phyloP scores from a whole-genome alignment of 148 eudicot genomes.

The Camellia sinensis region DNA sequence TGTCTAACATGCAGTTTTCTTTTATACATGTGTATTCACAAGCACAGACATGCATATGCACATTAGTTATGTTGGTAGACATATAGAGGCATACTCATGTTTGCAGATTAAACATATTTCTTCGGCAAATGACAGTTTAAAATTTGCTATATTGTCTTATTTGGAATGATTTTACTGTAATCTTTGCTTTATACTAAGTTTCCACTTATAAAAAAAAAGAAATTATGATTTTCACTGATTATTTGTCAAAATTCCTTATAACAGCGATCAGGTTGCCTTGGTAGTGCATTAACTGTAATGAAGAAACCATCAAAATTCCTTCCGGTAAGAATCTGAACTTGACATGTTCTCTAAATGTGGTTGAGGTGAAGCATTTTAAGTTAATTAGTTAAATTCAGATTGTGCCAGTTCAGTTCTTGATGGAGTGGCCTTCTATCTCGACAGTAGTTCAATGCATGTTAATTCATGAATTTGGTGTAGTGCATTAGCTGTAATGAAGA shows the following conservation, averaged over 20 bases:
- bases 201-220: too few species aligned
- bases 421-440: background rate
- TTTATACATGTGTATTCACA: background rate
- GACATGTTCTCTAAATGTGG: background rate
- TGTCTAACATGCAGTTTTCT: background rate
- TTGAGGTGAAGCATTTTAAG: background rate
- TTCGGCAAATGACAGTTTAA: background rate
- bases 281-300: conserved; percentile 74
- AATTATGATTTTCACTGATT: conserved; percentile 1
- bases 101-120: background rate
- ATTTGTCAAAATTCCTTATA: conserved; percentile 18
- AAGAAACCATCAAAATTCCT: conserved; percentile 69
- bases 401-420: background rate
- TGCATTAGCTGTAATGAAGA: too few species aligned
- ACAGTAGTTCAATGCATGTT: background rate
- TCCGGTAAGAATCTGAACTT: conserved; percentile 53
- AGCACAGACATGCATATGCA: background rate
- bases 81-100: background rate
- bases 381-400: background rate
- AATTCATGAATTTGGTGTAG: conserved; percentile 2
- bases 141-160: too few species aligned
- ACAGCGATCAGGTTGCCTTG: conserved; percentile 95
- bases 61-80: background rate
- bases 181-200: conserved; percentile 7
- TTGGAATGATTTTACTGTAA: background rate